Evolutionary conservation across 2,329 filamentous ascomycete species (phyloP).

Genomic region (Lasiodiplodia hormozganensis): DNA sequence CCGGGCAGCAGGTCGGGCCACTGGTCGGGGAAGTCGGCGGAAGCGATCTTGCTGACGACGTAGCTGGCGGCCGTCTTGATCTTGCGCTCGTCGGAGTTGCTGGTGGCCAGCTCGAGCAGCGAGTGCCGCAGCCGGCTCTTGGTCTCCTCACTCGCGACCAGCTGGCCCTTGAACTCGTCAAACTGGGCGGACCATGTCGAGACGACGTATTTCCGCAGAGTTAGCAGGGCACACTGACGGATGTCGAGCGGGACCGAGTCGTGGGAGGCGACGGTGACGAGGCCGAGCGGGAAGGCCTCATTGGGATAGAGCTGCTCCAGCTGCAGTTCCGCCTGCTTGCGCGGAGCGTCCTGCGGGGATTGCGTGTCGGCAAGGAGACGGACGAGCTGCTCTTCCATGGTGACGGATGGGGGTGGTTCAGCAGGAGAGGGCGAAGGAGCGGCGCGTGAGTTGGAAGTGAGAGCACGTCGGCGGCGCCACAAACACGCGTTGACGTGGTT

Average conservation of each 20-base stretch:
- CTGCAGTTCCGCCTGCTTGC: constrained; percentile 86
- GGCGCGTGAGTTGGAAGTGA: constrained; percentile 9
- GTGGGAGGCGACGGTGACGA: constrained; percentile 82
- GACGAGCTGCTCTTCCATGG: constrained; percentile 92
- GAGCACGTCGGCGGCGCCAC: constrained; percentile 28
- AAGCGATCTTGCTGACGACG: constrained; percentile 91
- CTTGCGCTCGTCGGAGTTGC: constrained; percentile 77
- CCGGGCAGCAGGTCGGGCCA: constrained; percentile 90
- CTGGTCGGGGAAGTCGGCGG: constrained; percentile 88
- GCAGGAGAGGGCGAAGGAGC: not conserved
- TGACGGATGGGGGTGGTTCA: not conserved
- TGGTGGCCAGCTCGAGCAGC: constrained; percentile 79
- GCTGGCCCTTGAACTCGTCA: constrained; percentile 71
- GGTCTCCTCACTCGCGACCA: constrained; percentile 74
- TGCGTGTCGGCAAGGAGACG: constrained; percentile 88
- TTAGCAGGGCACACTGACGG: constrained; percentile 82
- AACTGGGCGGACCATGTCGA: constrained; percentile 81
- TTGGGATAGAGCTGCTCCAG: constrained; percentile 73
- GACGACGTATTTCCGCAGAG: constrained; percentile 83
- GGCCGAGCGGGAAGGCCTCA: constrained; percentile 76
- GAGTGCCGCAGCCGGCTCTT: constrained; percentile 76
- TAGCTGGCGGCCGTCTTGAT: constrained; percentile 89
- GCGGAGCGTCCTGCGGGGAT: constrained; percentile 74
- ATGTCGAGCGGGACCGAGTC: constrained; percentile 74
- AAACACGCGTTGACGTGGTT: constrained; percentile 31